Percentiles rank a stretch among this genome's conserved stretches.
Conservation (phyloP, 768 basidiomycete genomes). For the Dacryopinax spathularia region DNA sequence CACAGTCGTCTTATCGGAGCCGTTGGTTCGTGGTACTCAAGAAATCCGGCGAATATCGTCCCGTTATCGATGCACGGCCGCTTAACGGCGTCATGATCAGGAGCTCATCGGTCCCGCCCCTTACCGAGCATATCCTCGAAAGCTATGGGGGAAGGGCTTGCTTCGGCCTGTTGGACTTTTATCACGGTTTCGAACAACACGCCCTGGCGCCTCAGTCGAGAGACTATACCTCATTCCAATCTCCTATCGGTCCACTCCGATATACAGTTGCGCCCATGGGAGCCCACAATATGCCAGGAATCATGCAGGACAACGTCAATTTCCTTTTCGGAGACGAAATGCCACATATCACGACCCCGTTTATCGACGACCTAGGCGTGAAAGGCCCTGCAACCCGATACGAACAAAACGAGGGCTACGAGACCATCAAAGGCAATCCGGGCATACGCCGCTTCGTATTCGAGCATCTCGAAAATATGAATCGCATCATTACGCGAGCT, state of each 20-base stretch:
- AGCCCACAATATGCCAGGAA: no score
- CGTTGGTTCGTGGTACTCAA: no score
- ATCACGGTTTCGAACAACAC: neutral
- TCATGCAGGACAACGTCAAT: neutral
- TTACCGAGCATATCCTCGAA: no score
- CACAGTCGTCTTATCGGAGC: no score
- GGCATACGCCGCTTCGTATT: neutral
- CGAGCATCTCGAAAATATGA: neutral
- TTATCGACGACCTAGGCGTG: neutral
- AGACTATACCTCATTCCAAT: neutral
- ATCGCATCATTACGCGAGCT: neutral
- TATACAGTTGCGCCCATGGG: neutral
- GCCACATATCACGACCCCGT: neutral
- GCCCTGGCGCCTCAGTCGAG: neutral
- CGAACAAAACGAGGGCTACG: no score
- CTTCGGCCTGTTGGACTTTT: neutral
- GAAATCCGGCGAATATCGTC: no score
- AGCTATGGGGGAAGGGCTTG: no score
- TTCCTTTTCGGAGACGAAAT: neutral
- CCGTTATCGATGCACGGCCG: no score
- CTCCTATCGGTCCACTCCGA: neutral
- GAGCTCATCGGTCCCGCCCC: no score
- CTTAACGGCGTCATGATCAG: no score
- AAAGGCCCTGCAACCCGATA: neutral
- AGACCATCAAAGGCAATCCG: neutral